These are phyloP conservation scores for Knufia petricola DNA, from an alignment of 2,329 filamentous ascomycete genomes.

Conservation along the genomic window DNA sequence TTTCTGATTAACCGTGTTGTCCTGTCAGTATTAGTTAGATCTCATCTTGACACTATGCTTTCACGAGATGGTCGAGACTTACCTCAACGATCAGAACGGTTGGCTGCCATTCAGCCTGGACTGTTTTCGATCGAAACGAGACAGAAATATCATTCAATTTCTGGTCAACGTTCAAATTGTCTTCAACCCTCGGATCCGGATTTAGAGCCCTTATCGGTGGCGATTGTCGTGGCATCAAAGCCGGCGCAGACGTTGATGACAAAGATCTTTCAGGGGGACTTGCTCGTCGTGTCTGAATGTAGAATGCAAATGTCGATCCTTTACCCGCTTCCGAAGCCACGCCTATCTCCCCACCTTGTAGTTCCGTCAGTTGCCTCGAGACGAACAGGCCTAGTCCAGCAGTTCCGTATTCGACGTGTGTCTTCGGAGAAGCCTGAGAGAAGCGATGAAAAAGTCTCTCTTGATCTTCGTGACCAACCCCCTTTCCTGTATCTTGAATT, in stretches of 20 bases:
- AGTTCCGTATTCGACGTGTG: slow-evolving; percentile 68
- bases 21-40: slow-evolving; percentile 23
- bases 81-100: too few species aligned
- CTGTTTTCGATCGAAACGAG: too few species aligned
- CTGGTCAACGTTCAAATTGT: too few species aligned
- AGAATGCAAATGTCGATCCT: slow-evolving; percentile 49
- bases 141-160: too few species aligned
- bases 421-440: slow-evolving; percentile 63
- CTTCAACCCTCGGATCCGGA: too few species aligned
- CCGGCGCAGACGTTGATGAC: background rate
- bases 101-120: too few species aligned
- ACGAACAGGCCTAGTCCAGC: slow-evolving; percentile 71
- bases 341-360: slow-evolving; percentile 73
- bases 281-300: slow-evolving; percentile 29
- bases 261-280: background rate
- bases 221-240: background rate
- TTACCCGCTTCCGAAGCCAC: slow-evolving; percentile 46
- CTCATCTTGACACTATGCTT: background rate
- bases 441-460: slow-evolving; percentile 67
- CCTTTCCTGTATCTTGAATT: slow-evolving; percentile 57
- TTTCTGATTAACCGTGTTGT: slow-evolving; percentile 34
- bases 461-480: slow-evolving; percentile 60
- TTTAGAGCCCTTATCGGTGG: background rate
- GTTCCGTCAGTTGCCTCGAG: slow-evolving; percentile 62
- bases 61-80: background rate